Evolutionary conservation across 2,329 filamentous ascomycete genomes (phyloP).

Genomic region (Fusarium incarnatum): DNA sequence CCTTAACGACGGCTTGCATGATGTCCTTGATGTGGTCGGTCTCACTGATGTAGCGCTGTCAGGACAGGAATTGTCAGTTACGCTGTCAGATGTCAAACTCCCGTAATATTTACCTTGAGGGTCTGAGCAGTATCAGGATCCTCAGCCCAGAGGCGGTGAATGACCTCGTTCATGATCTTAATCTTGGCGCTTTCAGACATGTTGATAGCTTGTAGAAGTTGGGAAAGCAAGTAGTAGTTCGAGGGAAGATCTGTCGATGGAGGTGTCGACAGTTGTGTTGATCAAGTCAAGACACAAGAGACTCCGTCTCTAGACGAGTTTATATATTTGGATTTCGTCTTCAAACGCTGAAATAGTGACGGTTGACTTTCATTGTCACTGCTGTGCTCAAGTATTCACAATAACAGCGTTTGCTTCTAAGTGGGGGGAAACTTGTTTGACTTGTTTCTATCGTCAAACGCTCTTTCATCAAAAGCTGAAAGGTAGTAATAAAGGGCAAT

Average conservation of each 20-base stretch:
- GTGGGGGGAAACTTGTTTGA: not conserved
- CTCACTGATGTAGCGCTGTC: slow-evolving; percentile 28
- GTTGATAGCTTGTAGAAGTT: not conserved
- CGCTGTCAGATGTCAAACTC: not conserved
- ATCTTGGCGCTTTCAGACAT: slow-evolving; percentile 6
- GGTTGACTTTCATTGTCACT: not conserved
- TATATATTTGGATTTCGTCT: not conserved
- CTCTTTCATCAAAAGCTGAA: not conserved
- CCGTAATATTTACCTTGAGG: slow-evolving; percentile 8
- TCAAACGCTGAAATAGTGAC: not conserved
- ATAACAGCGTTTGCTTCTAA: not conserved
- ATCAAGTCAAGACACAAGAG: not conserved
- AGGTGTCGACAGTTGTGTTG: slow-evolving; percentile 9
- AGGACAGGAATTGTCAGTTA: not conserved
- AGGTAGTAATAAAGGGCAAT: not conserved
- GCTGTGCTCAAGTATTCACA: not conserved
- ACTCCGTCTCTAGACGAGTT: not conserved
- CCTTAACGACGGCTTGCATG: slow-evolving; percentile 33
- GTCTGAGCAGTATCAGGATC: slow-evolving; percentile 1
- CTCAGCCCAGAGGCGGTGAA: slow-evolving; percentile 6
- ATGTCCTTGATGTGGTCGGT: slow-evolving; percentile 31
- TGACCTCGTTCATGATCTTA: slow-evolving; percentile 9
- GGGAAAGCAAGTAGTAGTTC: not conserved
- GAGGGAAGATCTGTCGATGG: not conserved
- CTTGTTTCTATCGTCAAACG: not conserved